Conservation (phyloP, 164 flowering plant genomes). For the Liriodendron chinense region DNA sequence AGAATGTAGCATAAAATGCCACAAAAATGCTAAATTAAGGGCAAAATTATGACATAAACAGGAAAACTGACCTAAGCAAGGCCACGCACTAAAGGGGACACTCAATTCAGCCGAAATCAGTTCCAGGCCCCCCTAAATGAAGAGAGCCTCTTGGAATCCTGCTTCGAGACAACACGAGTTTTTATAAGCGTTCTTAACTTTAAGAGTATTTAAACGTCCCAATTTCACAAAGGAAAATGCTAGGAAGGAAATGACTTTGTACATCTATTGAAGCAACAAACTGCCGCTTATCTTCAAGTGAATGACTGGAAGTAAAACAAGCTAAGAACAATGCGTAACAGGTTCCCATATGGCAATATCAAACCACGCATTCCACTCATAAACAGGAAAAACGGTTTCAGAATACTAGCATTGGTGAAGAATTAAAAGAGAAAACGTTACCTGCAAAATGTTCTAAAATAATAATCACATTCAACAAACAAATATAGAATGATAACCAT, state of each 20-base stretch:
- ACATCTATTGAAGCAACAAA: conserved; percentile 19
- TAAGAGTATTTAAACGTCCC: conserved; percentile 46
- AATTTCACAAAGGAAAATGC: conserved; percentile 63
- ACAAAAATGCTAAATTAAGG: conserved; percentile 39
- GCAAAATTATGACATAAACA: conserved; percentile 59
- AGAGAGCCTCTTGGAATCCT: conserved; percentile 90
- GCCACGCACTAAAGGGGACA: conserved; percentile 59
- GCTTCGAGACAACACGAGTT: conserved; percentile 92
- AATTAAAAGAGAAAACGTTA: neutral
- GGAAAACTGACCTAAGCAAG: conserved; percentile 89
- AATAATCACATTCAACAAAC: neutral
- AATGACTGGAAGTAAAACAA: conserved; percentile 32
- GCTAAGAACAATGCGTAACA: conserved; percentile 14
- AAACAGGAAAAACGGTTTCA: too few relatives aligned
- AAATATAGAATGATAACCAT: neutral
- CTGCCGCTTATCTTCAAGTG: conserved; percentile 42
- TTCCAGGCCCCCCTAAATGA: conserved; percentile 90
- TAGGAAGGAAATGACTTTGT: conserved; percentile 62
- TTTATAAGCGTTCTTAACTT: conserved; percentile 63
- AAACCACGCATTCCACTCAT: neutral
- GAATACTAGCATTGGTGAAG: too few relatives aligned
- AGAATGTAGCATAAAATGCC: conserved; percentile 60
- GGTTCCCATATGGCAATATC: conserved; percentile 2
- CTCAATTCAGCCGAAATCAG: conserved; percentile 84
- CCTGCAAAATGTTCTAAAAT: neutral